Evolutionary conservation across 176 grass and related monocot genomes (phyloP).

Genomic region (Aegilops longissima): DNA sequence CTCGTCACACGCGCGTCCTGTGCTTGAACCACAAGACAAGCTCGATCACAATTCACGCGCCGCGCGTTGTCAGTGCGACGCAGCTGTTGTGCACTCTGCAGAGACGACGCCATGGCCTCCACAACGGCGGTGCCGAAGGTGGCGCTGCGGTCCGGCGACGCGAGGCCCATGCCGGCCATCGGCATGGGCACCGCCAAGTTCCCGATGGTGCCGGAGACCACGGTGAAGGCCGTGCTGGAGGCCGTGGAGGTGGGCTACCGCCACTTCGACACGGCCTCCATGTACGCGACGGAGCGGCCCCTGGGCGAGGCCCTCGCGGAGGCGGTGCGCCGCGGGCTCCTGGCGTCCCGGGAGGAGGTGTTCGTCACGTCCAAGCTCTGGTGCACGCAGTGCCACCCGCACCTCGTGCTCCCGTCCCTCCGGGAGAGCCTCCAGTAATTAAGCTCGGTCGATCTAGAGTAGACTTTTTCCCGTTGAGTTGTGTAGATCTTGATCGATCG

Average conservation of each 20-base stretch:
- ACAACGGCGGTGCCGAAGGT: conserved; percentile 24
- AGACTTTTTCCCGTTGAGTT: no score
- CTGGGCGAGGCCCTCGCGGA: conserved; percentile 44
- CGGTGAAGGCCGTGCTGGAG: conserved; percentile 34
- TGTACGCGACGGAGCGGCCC: conserved; percentile 45
- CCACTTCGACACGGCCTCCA: conserved; percentile 63
- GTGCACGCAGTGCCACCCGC: conserved; percentile 58
- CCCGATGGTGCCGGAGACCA: neutral
- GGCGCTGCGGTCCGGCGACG: conserved; percentile 26
- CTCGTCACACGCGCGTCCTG: neutral
- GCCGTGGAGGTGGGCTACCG: conserved; percentile 61
- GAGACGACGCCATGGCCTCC: neutral
- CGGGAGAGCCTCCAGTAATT: conserved; percentile 40
- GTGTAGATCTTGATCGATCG: neutral
- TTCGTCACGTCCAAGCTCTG: conserved; percentile 85
- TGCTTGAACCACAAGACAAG: neutral
- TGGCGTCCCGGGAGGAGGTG: conserved; percentile 49
- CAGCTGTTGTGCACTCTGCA: neutral
- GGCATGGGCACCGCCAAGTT: conserved; percentile 48
- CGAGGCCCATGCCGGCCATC: conserved; percentile 48
- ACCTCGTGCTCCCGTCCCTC: conserved; percentile 58
- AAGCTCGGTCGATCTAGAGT: neutral
- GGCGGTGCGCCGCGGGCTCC: conserved; percentile 35
- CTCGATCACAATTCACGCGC: neutral
- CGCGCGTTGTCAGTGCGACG: no score